A percentile compares a stretch with the other conserved stretches of the same genome.
Conservation (phyloP, 441 rosid genomes). For the Gossypium aridum region DNA sequence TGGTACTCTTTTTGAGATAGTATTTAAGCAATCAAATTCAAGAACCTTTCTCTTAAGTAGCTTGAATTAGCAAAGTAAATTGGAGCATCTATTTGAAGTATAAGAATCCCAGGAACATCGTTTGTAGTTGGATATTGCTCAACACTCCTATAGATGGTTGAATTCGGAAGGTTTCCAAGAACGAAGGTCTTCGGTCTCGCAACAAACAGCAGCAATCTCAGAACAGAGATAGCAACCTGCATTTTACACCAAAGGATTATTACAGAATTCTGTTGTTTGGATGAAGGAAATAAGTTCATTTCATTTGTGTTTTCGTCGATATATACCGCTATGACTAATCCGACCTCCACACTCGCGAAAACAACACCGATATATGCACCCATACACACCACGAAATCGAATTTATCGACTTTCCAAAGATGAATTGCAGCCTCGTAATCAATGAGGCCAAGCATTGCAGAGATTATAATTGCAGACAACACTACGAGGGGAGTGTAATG, state of each 20-base stretch:
- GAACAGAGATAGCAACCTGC: conserved; percentile 73
- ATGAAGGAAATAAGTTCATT: not conserved
- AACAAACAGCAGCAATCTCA: conserved; percentile 70
- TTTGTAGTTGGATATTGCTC: conserved; percentile 70
- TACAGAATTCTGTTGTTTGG: not conserved
- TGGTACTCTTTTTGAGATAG: not conserved
- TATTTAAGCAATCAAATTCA: not conserved
- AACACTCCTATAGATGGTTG: conserved; percentile 59
- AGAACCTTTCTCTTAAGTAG: conserved; percentile 86
- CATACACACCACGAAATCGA: conserved; percentile 76
- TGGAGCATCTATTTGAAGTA: conserved; percentile 85
- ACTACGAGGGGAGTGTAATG: conserved; percentile 90
- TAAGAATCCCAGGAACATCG: conserved; percentile 65
- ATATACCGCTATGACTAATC: conserved; percentile 59
- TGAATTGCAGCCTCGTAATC: conserved; percentile 83
- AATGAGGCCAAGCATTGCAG: conserved; percentile 93
- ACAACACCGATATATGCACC: conserved; percentile 78
- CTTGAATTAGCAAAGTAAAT: conserved; percentile 85
- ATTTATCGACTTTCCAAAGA: conserved; percentile 80
- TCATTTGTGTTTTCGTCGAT: not conserved
- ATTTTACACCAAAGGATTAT: conserved; percentile 11
- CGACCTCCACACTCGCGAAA: conserved; percentile 72
- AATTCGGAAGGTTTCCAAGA: conserved; percentile 79
- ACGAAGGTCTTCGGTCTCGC: conserved; percentile 74
- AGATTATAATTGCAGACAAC: conserved; percentile 73